Evolutionary conservation across 2,329 filamentous ascomycete genomes (phyloP).

Genomic region (Ophiocordyceps sinensis): DNA sequence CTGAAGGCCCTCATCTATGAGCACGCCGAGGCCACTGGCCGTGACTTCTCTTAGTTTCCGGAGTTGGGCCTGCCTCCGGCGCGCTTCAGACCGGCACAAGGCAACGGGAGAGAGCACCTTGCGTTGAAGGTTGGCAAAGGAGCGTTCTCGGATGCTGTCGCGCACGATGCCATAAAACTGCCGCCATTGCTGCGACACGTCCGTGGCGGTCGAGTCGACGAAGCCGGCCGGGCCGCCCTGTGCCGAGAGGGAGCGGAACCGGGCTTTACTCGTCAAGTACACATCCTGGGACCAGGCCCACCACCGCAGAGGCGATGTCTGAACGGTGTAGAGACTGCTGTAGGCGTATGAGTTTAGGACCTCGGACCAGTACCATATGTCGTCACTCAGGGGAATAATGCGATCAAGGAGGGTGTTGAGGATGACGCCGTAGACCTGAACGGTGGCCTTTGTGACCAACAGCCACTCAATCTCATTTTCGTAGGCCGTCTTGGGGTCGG

Average conservation of each 20-base stretch:
- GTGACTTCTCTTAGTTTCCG: constrained; percentile 64
- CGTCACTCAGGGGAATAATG: constrained; percentile 69
- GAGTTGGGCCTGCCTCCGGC: constrained; percentile 57
- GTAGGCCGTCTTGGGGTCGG: constrained; percentile 31
- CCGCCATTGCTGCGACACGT: constrained; percentile 40
- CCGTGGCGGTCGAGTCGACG: constrained; percentile 19
- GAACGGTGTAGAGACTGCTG: constrained; percentile 70
- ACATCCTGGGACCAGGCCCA: constrained; percentile 60
- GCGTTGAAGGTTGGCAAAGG: constrained; percentile 54
- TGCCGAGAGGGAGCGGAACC: constrained; percentile 22
- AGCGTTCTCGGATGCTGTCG: constrained; percentile 59
- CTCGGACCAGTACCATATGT: constrained; percentile 94
- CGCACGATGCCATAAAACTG: constrained; percentile 71
- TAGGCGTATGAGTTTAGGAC: constrained; percentile 65
- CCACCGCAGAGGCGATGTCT: constrained; percentile 66
- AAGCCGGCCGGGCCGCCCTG: constrained; percentile 15
- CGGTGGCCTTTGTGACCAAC: constrained; percentile 75
- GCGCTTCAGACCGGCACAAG: constrained; percentile 58
- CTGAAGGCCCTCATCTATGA: constrained; percentile 74
- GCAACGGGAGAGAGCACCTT: constrained; percentile 68
- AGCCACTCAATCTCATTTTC: constrained; percentile 82
- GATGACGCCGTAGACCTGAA: constrained; percentile 77
- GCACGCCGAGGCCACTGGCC: constrained; percentile 71
- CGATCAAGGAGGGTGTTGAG: constrained; percentile 67
- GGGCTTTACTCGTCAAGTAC: constrained; percentile 43